Base-by-base conservation (phyloP, 2,329 filamentous ascomycete species). In the Penicillium frequentans region DNA sequence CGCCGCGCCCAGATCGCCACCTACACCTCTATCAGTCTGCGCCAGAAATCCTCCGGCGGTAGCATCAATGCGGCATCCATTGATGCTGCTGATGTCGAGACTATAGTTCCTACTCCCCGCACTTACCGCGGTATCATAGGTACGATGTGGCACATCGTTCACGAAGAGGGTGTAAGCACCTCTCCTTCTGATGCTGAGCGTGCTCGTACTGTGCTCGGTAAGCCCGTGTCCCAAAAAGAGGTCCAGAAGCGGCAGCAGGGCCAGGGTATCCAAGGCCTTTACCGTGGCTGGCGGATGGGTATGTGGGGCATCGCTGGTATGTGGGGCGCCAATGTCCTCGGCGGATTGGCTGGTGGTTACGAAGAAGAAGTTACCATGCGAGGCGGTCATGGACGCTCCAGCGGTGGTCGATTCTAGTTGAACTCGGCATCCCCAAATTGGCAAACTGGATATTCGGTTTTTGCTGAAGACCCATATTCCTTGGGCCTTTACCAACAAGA, bases 71-170 rank as follows among this genome's bases (percentile, higher is more conserved):
- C 59, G 29, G 58, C 64, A 7, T 63, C 65, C 13, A 55, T 68
- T 16, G 64, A 69, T 50, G 54, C 62, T 14, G 57, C 64, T 63
- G 62, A 74, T 48, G 70, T 90, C 46, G 86, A 91, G 54, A 92
- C 91, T 0, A 87, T 97, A 54, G 86, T 98, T 0, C 86, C 90
- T 2, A 82, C 90, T 0, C 77, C 77, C 14, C 93, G 92, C 2
- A 85, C 85, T 4, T 99, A 96, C 73, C 82, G 85, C 33, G 95
- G 95, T n/a, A 82, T 96, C 1, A 73, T 95, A n/a, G 90, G 91
- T 3, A 97, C 93, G 2, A 93, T 97, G 84, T 93, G 91, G 81
- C 85, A 85, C 58, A 95, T 99, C 59, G 83, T 90, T 1, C 83
- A 88, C 35, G 90, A 96, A 67, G 95, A 99, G 73, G 95, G 95